phyloP scores from a whole-genome alignment of 208 protist genomes.

The Trichomonas vaginalis region DNA sequence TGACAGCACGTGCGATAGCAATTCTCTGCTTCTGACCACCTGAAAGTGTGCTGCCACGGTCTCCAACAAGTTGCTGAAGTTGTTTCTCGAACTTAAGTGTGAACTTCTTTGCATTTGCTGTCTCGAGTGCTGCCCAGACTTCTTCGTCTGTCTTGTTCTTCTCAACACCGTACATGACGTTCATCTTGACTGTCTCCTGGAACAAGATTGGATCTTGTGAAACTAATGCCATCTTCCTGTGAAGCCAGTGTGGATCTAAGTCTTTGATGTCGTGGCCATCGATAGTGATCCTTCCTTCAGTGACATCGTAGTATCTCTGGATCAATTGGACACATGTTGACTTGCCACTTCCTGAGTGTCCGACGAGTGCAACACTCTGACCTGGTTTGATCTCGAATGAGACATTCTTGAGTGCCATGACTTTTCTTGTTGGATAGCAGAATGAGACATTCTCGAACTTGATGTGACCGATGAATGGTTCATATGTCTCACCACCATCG shows the following conservation, averaged over 20 bases:
- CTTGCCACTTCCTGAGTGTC: conserved; percentile 27
- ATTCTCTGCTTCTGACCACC: conserved; percentile 79
- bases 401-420: conserved; percentile 18
- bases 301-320: conserved; percentile 75
- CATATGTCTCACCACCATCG: not conserved
- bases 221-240: conserved; percentile 68
- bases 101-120: not conserved
- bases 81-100: not conserved
- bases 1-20: conserved; percentile 70
- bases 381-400: conserved; percentile 22
- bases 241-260: conserved; percentile 58
- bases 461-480: not conserved
- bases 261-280: conserved; percentile 65
- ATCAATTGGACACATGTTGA: conserved; percentile 51
- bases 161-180: conserved; percentile 40
- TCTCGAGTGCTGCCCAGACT: not conserved
- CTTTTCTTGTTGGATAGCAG: not conserved
- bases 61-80: conserved; percentile 17
- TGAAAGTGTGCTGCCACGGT: conserved; percentile 63
- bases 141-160: not conserved
- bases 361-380: conserved; percentile 27
- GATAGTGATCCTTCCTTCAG: conserved; percentile 58
- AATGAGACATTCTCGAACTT: conserved; percentile 6
- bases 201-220: conserved; percentile 83
- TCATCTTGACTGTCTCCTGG: conserved; percentile 33